Conservation (phyloP, 768 basidiomycete species). For the Phanerodontia chrysosporium region DNA sequence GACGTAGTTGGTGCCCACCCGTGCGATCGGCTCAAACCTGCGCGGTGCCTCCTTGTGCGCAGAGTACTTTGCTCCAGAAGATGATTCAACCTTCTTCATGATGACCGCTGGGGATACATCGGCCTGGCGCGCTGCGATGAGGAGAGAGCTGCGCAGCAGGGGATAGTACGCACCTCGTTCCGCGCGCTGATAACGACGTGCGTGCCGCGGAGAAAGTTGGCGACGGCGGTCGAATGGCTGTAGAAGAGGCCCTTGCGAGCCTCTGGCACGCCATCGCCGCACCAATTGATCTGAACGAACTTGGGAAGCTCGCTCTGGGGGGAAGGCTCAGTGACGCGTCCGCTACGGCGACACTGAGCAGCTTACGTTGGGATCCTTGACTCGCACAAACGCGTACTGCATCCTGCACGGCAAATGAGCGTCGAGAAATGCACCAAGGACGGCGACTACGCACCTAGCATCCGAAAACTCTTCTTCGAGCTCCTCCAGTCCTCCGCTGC, state of each 20-base stretch:
- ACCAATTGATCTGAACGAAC: constrained; percentile 96
- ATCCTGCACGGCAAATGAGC: constrained; percentile 48
- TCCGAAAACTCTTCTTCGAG: constrained; percentile 94
- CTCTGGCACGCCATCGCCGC: constrained; percentile 94
- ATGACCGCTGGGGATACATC: constrained; percentile 80
- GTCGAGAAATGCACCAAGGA: constrained; percentile 11
- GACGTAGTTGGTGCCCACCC: constrained; percentile 72
- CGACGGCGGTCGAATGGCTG: constrained; percentile 77
- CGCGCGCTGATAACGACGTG: constrained; percentile 86
- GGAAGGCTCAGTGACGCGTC: neutral
- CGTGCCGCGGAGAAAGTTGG: constrained; percentile 73
- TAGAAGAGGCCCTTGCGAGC: constrained; percentile 90
- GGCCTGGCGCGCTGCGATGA: constrained; percentile 36
- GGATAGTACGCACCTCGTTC: constrained; percentile 60
- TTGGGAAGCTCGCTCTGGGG: constrained; percentile 76
- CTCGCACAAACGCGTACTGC: constrained; percentile 88
- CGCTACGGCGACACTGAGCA: neutral
- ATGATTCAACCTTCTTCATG: constrained; percentile 82
- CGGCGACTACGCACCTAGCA: constrained; percentile 56
- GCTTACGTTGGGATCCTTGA: constrained; percentile 79
- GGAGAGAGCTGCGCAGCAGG: neutral
- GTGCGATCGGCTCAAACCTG: constrained; percentile 73
- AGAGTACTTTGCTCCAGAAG: constrained; percentile 89
- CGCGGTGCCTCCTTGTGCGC: constrained; percentile 74
- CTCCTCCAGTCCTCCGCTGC: constrained; percentile 86